phyloP scores from a whole-genome alignment of 306 rosid species.

The Comarum palustre region DNA sequence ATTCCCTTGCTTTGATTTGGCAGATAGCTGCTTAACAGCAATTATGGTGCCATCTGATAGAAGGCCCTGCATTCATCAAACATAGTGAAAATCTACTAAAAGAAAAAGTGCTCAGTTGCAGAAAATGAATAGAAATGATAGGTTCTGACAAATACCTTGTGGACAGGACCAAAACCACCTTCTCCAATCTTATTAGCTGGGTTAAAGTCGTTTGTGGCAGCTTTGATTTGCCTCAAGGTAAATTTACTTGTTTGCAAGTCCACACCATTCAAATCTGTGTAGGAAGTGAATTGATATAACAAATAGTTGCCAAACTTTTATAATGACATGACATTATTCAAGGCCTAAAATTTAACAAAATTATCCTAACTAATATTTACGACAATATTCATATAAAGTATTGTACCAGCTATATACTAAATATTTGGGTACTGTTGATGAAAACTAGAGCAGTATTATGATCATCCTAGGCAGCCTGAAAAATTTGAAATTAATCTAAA shows the following conservation, averaged over 20 bases:
- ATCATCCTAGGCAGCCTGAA: background rate
- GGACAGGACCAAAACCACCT: slow-evolving; percentile 54
- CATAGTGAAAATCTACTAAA: background rate
- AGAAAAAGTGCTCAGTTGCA: background rate
- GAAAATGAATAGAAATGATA: background rate
- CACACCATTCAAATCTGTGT: slow-evolving; percentile 26
- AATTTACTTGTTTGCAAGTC: slow-evolving; percentile 32
- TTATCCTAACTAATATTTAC: background rate
- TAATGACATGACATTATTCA: background rate
- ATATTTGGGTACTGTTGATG: background rate
- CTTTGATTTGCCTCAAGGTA: slow-evolving; percentile 40
- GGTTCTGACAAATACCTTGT: slow-evolving; percentile 26
- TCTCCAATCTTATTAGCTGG: slow-evolving; percentile 41
- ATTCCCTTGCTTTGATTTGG: slow-evolving; percentile 45
- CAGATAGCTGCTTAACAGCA: slow-evolving; percentile 39
- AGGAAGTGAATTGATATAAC: background rate
- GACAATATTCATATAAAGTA: background rate
- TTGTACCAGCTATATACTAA: background rate
- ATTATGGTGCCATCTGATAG: slow-evolving; percentile 25
- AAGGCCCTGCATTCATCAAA: slow-evolving; percentile 30
- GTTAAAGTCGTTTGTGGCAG: slow-evolving; percentile 42
- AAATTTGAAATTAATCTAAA: background rate
- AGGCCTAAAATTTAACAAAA: background rate
- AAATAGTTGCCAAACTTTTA: background rate
- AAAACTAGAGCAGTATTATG: background rate